Base-by-base conservation (phyloP, 2,329 filamentous ascomycete genomes). In the Colletotrichum phormii region DNA sequence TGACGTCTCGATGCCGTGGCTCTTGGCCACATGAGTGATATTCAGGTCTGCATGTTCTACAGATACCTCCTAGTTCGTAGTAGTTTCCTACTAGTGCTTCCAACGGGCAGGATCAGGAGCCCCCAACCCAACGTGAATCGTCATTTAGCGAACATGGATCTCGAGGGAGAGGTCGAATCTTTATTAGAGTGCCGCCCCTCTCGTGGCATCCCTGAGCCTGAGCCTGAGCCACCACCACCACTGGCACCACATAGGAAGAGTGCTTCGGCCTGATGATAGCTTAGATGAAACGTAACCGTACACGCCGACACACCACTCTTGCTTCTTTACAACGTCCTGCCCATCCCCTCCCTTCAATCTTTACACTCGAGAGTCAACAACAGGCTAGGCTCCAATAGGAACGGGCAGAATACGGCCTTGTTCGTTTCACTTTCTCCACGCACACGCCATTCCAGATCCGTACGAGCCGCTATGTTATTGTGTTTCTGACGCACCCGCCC, bases 401-500 rank as follows among this genome's bases (percentile, higher is more conserved):
- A 18, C 33, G 15, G 7, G 35, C 58, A 26, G n/a, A 5, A 12
- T n/a, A 46, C 35, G 22, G 33, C 33, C 49, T 42, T 46, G 15
- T 29, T 33, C 58, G 69, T 67, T 72, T 72, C 64, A 72, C 58
- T 53, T 58, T 63, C 57, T 42, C 51, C 57, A 65, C 35, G 64
- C 51, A 24, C 29, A 67, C 35, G 29, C 64, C 51, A 57, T 71
- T 51, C 57, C 49, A 26, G 29, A 67, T 67, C 57, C 35, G 63
- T 67, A 67, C 33, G 33, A 26, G 54, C 33, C n/a, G 54, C n/a
- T 53, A n/a, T 67, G 31, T 33, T 33, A 22, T 54, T 24, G n/a
- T 63, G 65, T 60, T 57, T 62, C 68, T 67, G 68, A 67, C 68
- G 68, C 68, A 67, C 57, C 35, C 64, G 57, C 64, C 49, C 63